Evolutionary conservation across 2,329 filamentous ascomycete species (phyloP), one percentile per base, ranked within the genome.

Genomic region (Exophiala aquamarina): DNA sequence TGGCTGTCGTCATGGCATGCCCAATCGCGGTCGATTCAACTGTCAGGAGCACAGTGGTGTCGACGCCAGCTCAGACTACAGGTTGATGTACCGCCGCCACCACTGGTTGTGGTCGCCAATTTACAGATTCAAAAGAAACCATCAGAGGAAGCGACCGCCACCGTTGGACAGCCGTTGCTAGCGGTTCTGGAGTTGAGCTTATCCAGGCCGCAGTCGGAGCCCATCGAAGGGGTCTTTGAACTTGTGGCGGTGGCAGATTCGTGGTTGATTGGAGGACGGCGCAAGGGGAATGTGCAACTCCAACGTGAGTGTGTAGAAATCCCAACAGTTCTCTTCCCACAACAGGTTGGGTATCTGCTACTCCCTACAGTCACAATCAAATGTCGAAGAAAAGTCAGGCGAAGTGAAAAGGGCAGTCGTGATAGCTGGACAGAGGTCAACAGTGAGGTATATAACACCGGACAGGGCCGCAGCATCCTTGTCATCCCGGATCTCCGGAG

Each of bases 241-340:
- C 75, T 97, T 17, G 81, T 82, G 11, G 84, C 85, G 1, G 81
- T 83, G 13, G 71, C 79, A 2, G 89, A 92, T 31, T 77, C 81
- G 0, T 97, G 92, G 92, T 79, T 96, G 1, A 72, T 97, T 3
- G 91, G 89, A 17, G 92, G 91, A 0, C 82, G 86, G 34, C 79
- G 87, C 39, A 86, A 88, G 55, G 87, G 86, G 0, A 45, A 31
- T 19, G 65, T 66, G 6, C 53, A 60, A 40, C 70, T 80, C 54
- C 71, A 70, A 35, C 23, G 14, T 11, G 20, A 49, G 13, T 18
- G 45, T 4, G n/a, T 26, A 4, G 48, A 36, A 2, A 73, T 80
- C 47, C 79, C 83, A 0, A 69, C 97, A 6, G 73, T 94, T 43
- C 72, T 97, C 8, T 82, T 97, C 10, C 90, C 93, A 1, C 76